Percentiles rank a stretch among this genome's conserved stretches.
phyloP scores from a whole-genome alignment of 768 basidiomycete species.

The Auricularia heimuer region DNA sequence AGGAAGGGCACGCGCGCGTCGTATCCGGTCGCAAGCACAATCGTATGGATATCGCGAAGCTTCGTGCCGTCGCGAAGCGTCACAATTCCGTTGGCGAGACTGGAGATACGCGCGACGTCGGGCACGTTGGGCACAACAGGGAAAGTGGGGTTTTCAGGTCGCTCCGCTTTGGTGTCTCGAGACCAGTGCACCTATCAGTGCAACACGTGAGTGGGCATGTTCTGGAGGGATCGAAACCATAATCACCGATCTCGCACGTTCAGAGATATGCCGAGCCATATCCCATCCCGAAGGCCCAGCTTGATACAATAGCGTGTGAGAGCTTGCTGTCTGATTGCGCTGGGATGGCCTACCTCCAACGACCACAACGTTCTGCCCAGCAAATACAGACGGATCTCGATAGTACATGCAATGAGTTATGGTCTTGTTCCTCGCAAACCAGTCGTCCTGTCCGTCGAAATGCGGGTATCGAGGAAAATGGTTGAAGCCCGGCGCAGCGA shows the following conservation, averaged over 20 bases:
- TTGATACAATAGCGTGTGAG: too few species aligned
- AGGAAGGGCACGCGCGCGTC: conserved; percentile 43
- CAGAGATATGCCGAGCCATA: conserved; percentile 31
- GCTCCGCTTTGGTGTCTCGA: neutral
- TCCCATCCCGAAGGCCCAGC: conserved; percentile 37
- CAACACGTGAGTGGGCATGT: neutral
- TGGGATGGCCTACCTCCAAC: conserved; percentile 27
- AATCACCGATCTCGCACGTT: conserved; percentile 31
- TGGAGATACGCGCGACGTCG: conserved; percentile 25
- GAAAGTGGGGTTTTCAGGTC: neutral
- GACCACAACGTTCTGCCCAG: conserved; percentile 35
- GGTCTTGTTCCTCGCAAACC: conserved; percentile 30
- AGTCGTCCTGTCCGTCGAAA: conserved; percentile 40
- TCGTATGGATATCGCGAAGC: conserved; percentile 30
- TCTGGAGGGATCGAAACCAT: neutral
- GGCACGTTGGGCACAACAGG: neutral
- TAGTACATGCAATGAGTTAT: conserved; percentile 47
- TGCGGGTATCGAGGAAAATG: conserved; percentile 38
- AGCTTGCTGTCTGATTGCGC: too few species aligned
- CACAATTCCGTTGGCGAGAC: conserved; percentile 29
- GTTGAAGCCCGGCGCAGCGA: conserved; percentile 46
- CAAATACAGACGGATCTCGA: conserved; percentile 35
- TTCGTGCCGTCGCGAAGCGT: conserved; percentile 39
- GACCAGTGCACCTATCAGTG: neutral
- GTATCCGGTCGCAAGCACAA: conserved; percentile 50